Conservation (phyloP, 176 grass and related monocot species). For the Sorghum bicolor region Sorghum_bicolor_NCBIv3 NC_012879.2:41236001-41236500, state of each 20-base stretch:
- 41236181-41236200: slow-evolving; percentile 63
- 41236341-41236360: no score
- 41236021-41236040: background rate
- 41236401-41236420: no score
- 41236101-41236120: background rate
- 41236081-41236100: background rate
- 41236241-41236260: slow-evolving; percentile 90
- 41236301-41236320: no score
- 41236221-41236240: slow-evolving; percentile 88
- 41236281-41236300: no score
- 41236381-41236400: no score
- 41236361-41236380: no score
- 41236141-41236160: slow-evolving; percentile 19
- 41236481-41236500: no score
- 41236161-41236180: slow-evolving; percentile 19
- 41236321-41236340: no score
- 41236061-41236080: background rate
- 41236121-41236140: background rate
- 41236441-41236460: no score
- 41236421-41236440: no score
- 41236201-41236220: slow-evolving; percentile 75
- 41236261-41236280: slow-evolving; percentile 64
- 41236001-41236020: background rate
- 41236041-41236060: background rate
- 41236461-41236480: no score